These are phyloP conservation scores for Yamadazyma epiphylla DNA, from an alignment of 1,139 yeast genomes.

Conservation along the genomic window DNA sequence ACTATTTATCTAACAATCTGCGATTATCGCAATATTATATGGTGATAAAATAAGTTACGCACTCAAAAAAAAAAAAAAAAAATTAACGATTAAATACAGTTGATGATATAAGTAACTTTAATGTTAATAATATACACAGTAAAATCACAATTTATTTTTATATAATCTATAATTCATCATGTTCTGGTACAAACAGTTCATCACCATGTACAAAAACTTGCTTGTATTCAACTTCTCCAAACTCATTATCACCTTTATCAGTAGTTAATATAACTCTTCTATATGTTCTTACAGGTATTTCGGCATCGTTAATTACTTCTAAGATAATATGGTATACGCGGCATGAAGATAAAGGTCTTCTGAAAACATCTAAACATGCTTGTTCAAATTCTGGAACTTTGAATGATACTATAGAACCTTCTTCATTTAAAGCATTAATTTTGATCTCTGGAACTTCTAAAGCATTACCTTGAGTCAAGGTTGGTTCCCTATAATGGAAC, in stretches of 20 bases:
- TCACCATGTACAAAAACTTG: neutral
- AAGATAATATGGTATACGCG: conserved; percentile 12
- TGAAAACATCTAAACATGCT: conserved; percentile 11
- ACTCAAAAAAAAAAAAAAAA: too few species aligned
- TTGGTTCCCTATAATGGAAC: conserved; percentile 16
- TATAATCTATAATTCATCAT: neutral
- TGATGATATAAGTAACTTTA: too few species aligned
- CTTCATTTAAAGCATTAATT: conserved; percentile 10
- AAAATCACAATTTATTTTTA: too few species aligned
- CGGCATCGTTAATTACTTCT: conserved; percentile 12
- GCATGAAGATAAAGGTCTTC: conserved; percentile 7
- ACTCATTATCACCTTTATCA: neutral
- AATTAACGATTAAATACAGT: too few species aligned
- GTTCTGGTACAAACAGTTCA: neutral
- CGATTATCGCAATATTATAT: too few species aligned
- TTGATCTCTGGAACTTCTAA: conserved; percentile 6
- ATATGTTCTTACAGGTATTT: conserved; percentile 9
- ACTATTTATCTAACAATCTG: too few species aligned
- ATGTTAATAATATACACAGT: too few species aligned
- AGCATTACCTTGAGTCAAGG: conserved; percentile 11
- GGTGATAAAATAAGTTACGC: too few species aligned
- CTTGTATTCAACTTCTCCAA: neutral
- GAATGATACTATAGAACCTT: conserved; percentile 14
- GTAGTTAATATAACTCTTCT: conserved; percentile 5
- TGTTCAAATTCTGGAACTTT: conserved; percentile 11